Base-by-base conservation (phyloP, 495 filamentous ascomycete genomes). In the Trypethelium eluteriae region DNA sequence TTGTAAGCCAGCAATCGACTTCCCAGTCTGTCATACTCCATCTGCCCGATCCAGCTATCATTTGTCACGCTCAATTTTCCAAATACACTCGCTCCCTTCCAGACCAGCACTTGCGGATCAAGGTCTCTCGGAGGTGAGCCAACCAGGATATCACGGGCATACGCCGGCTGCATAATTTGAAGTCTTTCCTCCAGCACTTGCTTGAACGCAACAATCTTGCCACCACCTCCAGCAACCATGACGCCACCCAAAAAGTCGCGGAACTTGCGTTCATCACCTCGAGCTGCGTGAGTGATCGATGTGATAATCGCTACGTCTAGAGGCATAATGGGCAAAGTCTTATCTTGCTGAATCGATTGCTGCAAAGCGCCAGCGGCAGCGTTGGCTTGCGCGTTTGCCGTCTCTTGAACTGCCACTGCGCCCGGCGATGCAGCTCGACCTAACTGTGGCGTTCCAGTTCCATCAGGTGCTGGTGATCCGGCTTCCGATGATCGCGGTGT, bases 71-170 rank as follows among this genome's bases (percentile, higher is more conserved):
- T 83, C 74, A 98, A 79, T 78, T 96, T 93, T n/a, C 90, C 92
- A 81, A 97, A 98, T 38, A 98, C 90, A 72, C 92, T 96, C 2
- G 89, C 95, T 2, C 94, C 94, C 82, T 98, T 98, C 94, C 94
- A 98, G 6, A 89, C 88, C 39, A 98, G 89, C 5, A 96, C 92
- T 74, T 96, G 91, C 34, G 91, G 89, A 74, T 98, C 94, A 74
- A 98, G 84, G 71, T 98, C 94, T 68, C 94, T 77, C 1, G 94
- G 95, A 44, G 91, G 93, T 16, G 85, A 84, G 41, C 90, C 91
- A 62, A 98, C 91, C 70, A 98, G 82, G 68, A 98, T 92, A 68
- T 92, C 87, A 68, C 93, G 93, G 6, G 81, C 76, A 70, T 88
- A 86, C 38, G 85, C 85, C 10, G 91, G 90, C 39, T 88, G 81